These are phyloP conservation scores for Hanseniaspora vineae DNA, from an alignment of 805 yeast species.

Conservation along the genomic window DNA sequence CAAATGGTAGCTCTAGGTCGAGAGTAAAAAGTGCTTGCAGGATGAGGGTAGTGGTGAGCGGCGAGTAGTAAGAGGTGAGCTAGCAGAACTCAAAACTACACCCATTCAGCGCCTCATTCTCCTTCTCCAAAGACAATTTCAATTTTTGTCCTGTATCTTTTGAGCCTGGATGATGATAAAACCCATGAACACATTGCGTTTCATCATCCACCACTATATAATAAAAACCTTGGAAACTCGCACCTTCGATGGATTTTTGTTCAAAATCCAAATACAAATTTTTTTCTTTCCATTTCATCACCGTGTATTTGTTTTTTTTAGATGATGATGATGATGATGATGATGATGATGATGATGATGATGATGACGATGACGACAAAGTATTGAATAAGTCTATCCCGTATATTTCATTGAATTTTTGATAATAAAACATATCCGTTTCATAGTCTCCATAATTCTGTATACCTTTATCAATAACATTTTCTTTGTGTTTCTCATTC, in stretches of 20 bases:
- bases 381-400: too few species aligned
- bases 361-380: too few species aligned
- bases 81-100: background rate
- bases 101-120: background rate
- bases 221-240: conserved; percentile 87
- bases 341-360: too few species aligned
- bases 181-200: conserved; percentile 66
- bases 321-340: too few species aligned
- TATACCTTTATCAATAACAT: background rate
- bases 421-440: too few species aligned
- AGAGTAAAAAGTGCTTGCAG: too few species aligned
- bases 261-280: conserved; percentile 73
- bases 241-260: conserved; percentile 39
- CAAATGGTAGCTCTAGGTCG: too few species aligned
- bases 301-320: conserved; percentile 42
- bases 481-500: background rate
- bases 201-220: conserved; percentile 71
- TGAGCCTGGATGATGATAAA: conserved; percentile 69
- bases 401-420: too few species aligned
- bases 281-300: conserved; percentile 93
- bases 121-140: conserved; percentile 28
- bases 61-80: too few species aligned
- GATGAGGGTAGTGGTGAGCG: too few species aligned
- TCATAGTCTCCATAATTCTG: too few species aligned
- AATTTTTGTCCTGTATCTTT: conserved; percentile 60